Conservation (phyloP, 345 rosid genomes). For the Aurinia saxatilis region DNA sequence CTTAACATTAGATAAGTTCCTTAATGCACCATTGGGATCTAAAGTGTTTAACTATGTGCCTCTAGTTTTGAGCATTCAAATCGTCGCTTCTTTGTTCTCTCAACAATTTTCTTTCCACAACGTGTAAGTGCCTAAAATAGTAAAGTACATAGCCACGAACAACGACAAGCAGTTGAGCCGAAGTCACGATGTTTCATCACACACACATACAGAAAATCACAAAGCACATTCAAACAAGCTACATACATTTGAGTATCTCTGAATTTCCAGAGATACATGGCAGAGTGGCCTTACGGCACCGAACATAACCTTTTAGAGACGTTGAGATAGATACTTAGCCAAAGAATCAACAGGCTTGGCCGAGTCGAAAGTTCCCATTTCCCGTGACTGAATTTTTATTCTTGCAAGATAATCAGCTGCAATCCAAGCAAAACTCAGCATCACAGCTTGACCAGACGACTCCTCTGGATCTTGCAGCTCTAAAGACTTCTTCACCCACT, state of each 20-base stretch:
- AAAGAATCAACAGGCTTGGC: conserved; percentile 59
- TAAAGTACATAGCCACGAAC: background rate
- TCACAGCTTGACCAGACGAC: conserved; percentile 24
- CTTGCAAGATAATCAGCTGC: conserved; percentile 85
- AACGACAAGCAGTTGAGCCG: background rate
- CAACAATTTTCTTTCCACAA: background rate
- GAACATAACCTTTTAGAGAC: conserved; percentile 35
- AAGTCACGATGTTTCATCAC: background rate
- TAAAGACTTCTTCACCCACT: conserved; percentile 52
- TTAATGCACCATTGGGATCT: no score
- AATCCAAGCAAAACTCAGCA: conserved; percentile 89
- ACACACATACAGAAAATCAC: background rate
- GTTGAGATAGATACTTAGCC: conserved; percentile 51
- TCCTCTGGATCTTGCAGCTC: conserved; percentile 43
- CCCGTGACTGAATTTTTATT: conserved; percentile 45
- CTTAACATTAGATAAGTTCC: no score
- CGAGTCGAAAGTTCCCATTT: conserved; percentile 30
- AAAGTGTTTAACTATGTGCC: background rate
- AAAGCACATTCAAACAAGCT: conserved; percentile 4
- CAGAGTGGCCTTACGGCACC: conserved; percentile 54
- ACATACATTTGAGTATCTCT: background rate
- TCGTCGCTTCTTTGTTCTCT: background rate
- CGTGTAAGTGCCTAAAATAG: background rate
- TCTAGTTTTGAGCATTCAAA: background rate
- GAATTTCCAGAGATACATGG: conserved; percentile 20